Percentiles rank a stretch among this genome's conserved stretches.
These are phyloP conservation scores for Nemania sp. DNA, from an alignment of 2,329 filamentous ascomycete species.

Conservation along the genomic window DNA sequence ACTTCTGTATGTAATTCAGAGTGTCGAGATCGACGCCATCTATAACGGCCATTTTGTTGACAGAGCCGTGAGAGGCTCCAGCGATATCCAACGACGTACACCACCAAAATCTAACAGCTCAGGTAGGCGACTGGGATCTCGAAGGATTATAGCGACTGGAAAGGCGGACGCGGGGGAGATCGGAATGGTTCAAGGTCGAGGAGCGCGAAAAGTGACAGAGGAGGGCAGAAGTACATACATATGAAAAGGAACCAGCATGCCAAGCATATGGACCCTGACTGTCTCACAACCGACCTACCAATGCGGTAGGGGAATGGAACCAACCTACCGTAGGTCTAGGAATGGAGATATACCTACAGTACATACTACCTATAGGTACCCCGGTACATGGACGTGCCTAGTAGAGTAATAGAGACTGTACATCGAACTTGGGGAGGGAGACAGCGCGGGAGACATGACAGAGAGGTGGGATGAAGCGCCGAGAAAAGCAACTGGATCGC, in stretches of 20 bases:
- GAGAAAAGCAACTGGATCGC: conserved; percentile 33
- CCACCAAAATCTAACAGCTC: neutral
- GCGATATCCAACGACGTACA: neutral
- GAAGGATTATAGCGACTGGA: conserved; percentile 9
- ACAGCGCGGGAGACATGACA: too few species aligned
- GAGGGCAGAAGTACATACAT: conserved; percentile 21
- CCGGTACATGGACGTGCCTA: neutral
- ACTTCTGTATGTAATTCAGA: conserved; percentile 59
- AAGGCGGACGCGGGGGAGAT: neutral
- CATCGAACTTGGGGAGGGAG: too few species aligned
- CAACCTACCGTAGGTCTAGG: neutral
- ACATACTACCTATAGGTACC: neutral
- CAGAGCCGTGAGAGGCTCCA: conserved; percentile 22
- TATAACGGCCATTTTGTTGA: conserved; percentile 51
- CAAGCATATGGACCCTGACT: conserved; percentile 31
- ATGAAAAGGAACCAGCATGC: conserved; percentile 25
- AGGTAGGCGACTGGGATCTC: neutral
- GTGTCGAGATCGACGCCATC: conserved; percentile 58
- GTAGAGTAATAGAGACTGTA: conserved; percentile 9
- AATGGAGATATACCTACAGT: conserved; percentile 17
- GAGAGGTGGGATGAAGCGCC: conserved; percentile 25
- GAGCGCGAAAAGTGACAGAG: neutral
- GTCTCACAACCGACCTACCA: conserved; percentile 32
- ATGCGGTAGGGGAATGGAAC: neutral
- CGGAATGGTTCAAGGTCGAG: conserved; percentile 10